Conservation (phyloP, 1,284 basidiomycete genomes). For the Calocybe gambosa region DNA sequence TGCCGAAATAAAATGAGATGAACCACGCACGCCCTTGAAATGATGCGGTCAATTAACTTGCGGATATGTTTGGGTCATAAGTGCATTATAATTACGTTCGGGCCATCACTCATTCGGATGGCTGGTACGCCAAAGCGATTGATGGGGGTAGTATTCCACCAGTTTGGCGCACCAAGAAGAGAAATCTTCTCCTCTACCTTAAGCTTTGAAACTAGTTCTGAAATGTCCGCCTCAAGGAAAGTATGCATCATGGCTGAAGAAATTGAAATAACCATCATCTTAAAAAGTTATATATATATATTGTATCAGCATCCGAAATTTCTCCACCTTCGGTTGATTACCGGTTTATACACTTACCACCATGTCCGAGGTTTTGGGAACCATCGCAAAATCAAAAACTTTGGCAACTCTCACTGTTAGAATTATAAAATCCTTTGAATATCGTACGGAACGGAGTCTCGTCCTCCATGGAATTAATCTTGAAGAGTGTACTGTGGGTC, state of each 20-base stretch:
- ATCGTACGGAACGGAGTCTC: conserved; percentile 83
- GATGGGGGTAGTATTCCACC: conserved; percentile 64
- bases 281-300: too few species aligned
- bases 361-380: conserved; percentile 55
- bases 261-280: too few species aligned
- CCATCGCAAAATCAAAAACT: conserved; percentile 60
- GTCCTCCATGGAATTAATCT: conserved; percentile 83
- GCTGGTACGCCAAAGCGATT: conserved; percentile 54
- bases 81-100: conserved; percentile 51
- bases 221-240: conserved; percentile 49
- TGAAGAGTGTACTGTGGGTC: conserved; percentile 67
- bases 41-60: conserved; percentile 11
- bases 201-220: conserved; percentile 46
- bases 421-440: conserved; percentile 94
- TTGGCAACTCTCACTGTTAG: conserved; percentile 84
- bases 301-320: background rate
- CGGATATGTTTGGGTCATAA: too few species aligned
- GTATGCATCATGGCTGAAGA: conserved; percentile 26
- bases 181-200: conserved; percentile 58
- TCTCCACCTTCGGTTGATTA: background rate
- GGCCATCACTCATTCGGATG: conserved; percentile 62
- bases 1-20: conserved; percentile 56
- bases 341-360: conserved; percentile 14
- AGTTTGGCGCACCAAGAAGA: conserved; percentile 59
- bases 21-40: conserved; percentile 57